Evolutionary conservation across 148 eudicot genomes (phyloP), one percentile per base, ranked within the genome.

Genomic region (Nyssa sinensis): DNA sequence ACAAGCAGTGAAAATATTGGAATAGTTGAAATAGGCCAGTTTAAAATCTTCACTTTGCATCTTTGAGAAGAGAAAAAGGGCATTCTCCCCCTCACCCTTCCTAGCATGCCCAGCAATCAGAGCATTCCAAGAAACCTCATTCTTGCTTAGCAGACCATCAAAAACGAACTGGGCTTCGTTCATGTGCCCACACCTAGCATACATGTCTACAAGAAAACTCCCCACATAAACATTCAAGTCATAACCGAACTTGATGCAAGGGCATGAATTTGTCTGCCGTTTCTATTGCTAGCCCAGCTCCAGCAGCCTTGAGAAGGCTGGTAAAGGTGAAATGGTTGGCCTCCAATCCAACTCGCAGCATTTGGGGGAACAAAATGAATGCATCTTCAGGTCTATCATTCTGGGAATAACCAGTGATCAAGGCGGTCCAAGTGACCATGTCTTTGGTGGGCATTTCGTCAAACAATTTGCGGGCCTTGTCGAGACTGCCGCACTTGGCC

Each of bases 151-250:
- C 24, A 87, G 59, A 31, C 78, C 81, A 65, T 80, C 87, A 79
- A 90, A 90, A 41, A 87, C 64, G 4, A 65, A 35, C 35, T 77
- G 73, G 2, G 88, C 89, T n/a, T 84, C 89, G 23, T 74, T 79
- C 85, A 86, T 81, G 44, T n/a, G 71, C 32, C 79, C 87, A 64
- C 81, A 82, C 73, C 83, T 86, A 13, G 84, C 75, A 76, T 90
- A 90, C 84, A 84, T 81, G 71, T 87, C 91, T 39, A 90, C 75
- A 28, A 90, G 81, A 32, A 91, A 84, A 68, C 88, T 81, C 61
- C 86, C 89, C 28, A 87, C 89, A 76, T 79, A 90, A 23, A 86
- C 78, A 76, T 88, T 74, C 24, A 72, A 78, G 12, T 77, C 85
- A 74, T 77, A 87, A 62, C 91, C 89, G 76, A 57, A 80, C 74